Evolutionary conservation across 306 rosid species (phyloP).

Genomic region (Datisca glomerata): DNA sequence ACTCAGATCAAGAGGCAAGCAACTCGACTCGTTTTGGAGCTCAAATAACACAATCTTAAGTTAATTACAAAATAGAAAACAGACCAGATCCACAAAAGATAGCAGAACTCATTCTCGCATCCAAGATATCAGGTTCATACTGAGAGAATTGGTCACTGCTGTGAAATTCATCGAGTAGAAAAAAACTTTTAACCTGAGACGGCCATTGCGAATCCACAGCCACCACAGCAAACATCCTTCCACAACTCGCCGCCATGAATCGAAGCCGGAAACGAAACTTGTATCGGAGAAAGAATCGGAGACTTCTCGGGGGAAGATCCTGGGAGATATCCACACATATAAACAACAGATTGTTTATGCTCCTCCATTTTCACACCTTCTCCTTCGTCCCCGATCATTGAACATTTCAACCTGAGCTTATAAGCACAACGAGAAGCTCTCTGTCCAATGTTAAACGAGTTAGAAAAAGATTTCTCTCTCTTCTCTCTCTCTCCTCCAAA

Average conservation of each 20-base stretch:
- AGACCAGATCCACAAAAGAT: too few species aligned
- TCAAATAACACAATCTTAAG: too few species aligned
- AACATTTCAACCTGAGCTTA: not conserved
- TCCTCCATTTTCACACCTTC: conserved; percentile 28
- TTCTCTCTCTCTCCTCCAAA: conserved; percentile 1
- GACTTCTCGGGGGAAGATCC: conserved; percentile 62
- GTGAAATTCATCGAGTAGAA: too few species aligned
- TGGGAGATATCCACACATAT: conserved; percentile 86
- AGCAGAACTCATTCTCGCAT: too few species aligned
- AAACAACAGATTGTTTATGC: conserved; percentile 30
- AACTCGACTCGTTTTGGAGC: too few species aligned
- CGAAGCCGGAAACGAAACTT: conserved; percentile 27
- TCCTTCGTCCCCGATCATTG: conserved; percentile 33
- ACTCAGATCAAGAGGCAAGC: too few species aligned
- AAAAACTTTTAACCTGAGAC: conserved; percentile 69
- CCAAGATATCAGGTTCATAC: too few species aligned
- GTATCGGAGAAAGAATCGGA: conserved; percentile 43
- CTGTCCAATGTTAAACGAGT: not conserved
- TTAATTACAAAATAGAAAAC: too few species aligned
- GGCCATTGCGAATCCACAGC: conserved; percentile 91
- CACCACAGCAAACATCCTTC: conserved; percentile 79
- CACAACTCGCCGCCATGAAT: conserved; percentile 32
- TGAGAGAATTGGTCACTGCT: too few species aligned
- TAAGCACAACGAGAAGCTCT: not conserved
- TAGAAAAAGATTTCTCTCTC: conserved; percentile 4